Conservation (phyloP, 345 rosid genomes). For the Carallia brachiata region DNA sequence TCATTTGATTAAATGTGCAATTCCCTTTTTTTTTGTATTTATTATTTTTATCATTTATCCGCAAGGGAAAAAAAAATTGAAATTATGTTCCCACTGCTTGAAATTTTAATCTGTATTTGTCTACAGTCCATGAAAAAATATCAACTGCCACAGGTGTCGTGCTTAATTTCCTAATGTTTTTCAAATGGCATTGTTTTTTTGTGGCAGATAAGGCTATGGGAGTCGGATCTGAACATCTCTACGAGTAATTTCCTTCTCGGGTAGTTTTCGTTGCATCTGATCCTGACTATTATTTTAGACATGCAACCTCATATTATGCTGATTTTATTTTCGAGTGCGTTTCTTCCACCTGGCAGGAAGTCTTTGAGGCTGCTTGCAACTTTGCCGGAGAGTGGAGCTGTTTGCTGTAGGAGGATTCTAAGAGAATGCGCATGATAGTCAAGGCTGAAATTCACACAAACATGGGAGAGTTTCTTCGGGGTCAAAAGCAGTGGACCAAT, state of each 20-base stretch:
- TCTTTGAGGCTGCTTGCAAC: conserved; percentile 77
- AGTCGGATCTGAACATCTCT: conserved; percentile 81
- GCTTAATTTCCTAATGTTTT: too few relatives aligned
- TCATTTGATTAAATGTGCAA: too few relatives aligned
- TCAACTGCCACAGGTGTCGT: too few relatives aligned
- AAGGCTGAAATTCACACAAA: conserved; percentile 77
- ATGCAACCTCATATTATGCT: background rate
- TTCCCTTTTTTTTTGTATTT: too few relatives aligned
- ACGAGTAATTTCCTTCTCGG: conserved; percentile 83
- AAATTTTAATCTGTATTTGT: background rate
- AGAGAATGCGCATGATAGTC: conserved; percentile 75
- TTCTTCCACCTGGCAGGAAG: conserved; percentile 49
- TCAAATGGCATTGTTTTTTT: background rate
- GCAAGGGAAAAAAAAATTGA: too few relatives aligned
- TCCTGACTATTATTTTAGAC: background rate
- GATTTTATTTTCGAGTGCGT: background rate
- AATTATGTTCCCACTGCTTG: background rate
- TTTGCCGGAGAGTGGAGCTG: conserved; percentile 71
- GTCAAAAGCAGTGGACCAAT: conserved; percentile 41
- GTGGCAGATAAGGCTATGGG: conserved; percentile 91
- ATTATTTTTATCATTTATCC: too few relatives aligned
- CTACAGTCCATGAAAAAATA: background rate
- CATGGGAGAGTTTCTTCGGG: conserved; percentile 78
- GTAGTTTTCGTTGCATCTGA: conserved; percentile 36
- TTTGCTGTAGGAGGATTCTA: conserved; percentile 91